Evolutionary conservation across 169 alveolate genomes (phyloP), one percentile per base, ranked within the genome.

Genomic region (Plasmodium sp.): DNA sequence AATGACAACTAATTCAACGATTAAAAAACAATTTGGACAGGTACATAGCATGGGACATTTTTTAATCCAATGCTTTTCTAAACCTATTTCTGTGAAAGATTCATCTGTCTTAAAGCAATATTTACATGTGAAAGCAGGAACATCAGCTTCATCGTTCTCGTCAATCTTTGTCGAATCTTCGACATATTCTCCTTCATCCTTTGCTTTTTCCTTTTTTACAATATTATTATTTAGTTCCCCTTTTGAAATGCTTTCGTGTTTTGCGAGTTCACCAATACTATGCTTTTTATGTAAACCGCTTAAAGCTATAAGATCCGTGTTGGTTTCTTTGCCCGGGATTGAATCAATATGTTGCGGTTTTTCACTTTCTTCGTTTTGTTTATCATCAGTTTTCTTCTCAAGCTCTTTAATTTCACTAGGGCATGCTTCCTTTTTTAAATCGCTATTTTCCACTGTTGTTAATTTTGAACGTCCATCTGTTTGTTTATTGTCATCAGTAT

Each of bases 1-100:
- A 88, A 88, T 88, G 51, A 88, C 94, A 88, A 88, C 94, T 81
- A 88, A 88, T 88, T 88, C 94, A 67, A 88, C 94, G 10, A 88
- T 88, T 79, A 88, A 45, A 43, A 88, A 88, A 67, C 94, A 88
- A 88, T 88, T 88, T 79, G 94, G 94, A 54, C 94, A 88, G 51
- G 94, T 43, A 51, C 94, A 88, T 67, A 88, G 94, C 94, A 88
- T 88, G 16, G 94, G 94, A 45, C 94, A 88, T 18, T 88, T 88
- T 48, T 88, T 88, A 79, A 88, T 88, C 94, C 94, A 88, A 62
- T 88, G 94, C 51, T 88, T 88, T 80, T 88, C 94, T 88, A 88
- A 88, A 58, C 94, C 94, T 79, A 88, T 58, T 88, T 88, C 94
- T 58, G 94, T 88, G 48, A 88, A 88, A 36, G 83, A 54, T 88